phyloP scores from a whole-genome alignment of 148 eudicot species.

The Fallopia convolvulus region DNA sequence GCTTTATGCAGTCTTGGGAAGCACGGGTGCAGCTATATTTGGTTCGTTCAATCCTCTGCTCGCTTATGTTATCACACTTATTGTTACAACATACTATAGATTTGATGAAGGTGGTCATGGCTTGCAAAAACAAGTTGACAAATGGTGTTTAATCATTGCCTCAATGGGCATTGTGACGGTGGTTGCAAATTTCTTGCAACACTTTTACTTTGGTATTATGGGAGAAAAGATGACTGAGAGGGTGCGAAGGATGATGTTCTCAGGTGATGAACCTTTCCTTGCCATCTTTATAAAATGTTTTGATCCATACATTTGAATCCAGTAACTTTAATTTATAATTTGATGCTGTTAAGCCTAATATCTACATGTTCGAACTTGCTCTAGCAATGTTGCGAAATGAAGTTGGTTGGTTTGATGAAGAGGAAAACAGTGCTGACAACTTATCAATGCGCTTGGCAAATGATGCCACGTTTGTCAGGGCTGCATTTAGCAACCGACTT shows the following conservation, averaged over 20 bases:
- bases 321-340: neutral
- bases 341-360: neutral
- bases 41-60: slow-evolving; percentile 97
- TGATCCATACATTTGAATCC: neutral
- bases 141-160: slow-evolving; percentile 94
- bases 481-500: slow-evolving; percentile 98
- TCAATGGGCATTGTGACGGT: slow-evolving; percentile 95
- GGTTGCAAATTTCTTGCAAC: slow-evolving; percentile 94
- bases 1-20: slow-evolving; percentile 96
- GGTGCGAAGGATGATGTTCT: slow-evolving; percentile 99
- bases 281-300: neutral
- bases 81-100: slow-evolving; percentile 73
- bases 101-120: slow-evolving; percentile 34
- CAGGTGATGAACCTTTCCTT: slow-evolving; percentile 40
- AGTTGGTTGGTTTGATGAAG: slow-evolving; percentile 99
- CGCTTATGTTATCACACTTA: slow-evolving; percentile 84
- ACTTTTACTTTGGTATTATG: slow-evolving; percentile 97
- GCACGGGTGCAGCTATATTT: slow-evolving; percentile 95
- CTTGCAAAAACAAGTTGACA: slow-evolving; percentile 62
- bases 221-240: slow-evolving; percentile 99
- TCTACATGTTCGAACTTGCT: slow-evolving; percentile 8
- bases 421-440: slow-evolving; percentile 93
- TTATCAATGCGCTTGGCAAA: slow-evolving; percentile 97
- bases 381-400: slow-evolving; percentile 96
- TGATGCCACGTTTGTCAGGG: slow-evolving; percentile 99